Evolutionary conservation across 1,284 basidiomycete genomes (phyloP).

Genomic region (Amylostereum areolatum): DNA sequence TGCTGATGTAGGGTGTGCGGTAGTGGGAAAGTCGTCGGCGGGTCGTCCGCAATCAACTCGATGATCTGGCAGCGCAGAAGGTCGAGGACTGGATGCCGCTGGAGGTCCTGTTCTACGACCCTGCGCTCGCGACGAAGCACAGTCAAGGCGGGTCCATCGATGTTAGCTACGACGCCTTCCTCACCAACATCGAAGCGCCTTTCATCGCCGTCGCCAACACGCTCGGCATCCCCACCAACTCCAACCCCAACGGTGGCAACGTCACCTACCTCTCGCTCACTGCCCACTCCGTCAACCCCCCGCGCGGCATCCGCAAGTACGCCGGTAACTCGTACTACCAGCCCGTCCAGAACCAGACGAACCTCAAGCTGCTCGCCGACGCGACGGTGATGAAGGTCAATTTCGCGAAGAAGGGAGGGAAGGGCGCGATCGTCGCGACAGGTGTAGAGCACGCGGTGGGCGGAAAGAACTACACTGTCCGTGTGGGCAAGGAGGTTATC

Average conservation of each 20-base stretch:
- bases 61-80: conserved; percentile 11
- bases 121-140: conserved; percentile 4
- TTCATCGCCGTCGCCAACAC: conserved; percentile 7
- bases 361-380: conserved; percentile 9
- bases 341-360: conserved; percentile 1
- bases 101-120: conserved; percentile 1
- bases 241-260: conserved; percentile 10
- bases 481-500: conserved; percentile 8
- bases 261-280: conserved; percentile 7
- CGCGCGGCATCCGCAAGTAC: conserved; percentile 9
- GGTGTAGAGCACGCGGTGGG: conserved; percentile 6
- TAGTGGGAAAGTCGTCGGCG: conserved; percentile 11
- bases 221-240: conserved; percentile 6
- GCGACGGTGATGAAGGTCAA: conserved; percentile 7
- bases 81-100: conserved; percentile 10
- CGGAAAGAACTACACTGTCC: conserved; percentile 7
- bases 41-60: conserved; percentile 11
- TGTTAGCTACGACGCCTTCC: conserved; percentile 9
- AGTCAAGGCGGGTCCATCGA: conserved; percentile 6
- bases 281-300: conserved; percentile 9
- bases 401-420: conserved; percentile 4
- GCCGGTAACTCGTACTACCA: conserved; percentile 11
- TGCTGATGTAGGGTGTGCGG: background rate
- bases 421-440: no score
- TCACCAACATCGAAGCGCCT: conserved; percentile 10